phyloP scores from a whole-genome alignment of 768 basidiomycete genomes.

The Galerina sulciceps region DNA sequence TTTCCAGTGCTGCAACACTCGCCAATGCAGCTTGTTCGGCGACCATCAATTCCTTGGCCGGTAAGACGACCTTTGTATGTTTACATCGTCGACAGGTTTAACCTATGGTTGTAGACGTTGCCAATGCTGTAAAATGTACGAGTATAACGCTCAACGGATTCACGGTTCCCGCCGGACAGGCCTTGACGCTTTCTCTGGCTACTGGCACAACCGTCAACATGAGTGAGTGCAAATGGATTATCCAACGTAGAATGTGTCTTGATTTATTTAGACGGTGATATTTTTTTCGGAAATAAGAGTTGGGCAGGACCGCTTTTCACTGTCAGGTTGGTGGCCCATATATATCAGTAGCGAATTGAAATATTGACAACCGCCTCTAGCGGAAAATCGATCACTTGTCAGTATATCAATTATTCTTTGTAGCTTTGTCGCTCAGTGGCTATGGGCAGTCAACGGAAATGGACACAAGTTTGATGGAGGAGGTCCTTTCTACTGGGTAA shows the following conservation, averaged over 20 bases:
- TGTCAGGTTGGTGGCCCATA: conserved; percentile 39
- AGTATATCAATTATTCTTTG: conserved; percentile 10
- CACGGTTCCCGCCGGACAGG: conserved; percentile 58
- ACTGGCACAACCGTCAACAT: conserved; percentile 61
- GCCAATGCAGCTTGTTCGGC: conserved; percentile 44
- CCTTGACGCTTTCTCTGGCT: conserved; percentile 49
- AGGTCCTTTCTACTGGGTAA: conserved; percentile 48
- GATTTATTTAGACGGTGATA: conserved; percentile 51
- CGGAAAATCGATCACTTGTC: conserved; percentile 53
- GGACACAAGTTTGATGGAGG: conserved; percentile 46
- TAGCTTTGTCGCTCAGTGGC: background rate
- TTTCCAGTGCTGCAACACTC: conserved; percentile 17
- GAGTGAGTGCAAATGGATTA: conserved; percentile 36
- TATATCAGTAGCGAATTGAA: no score
- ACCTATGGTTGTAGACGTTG: conserved; percentile 6
- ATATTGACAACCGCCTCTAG: conserved; percentile 26
- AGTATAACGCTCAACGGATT: conserved; percentile 61
- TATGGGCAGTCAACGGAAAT: conserved; percentile 41
- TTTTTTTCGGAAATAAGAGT: conserved; percentile 53
- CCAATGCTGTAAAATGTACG: conserved; percentile 46
- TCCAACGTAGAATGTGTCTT: background rate
- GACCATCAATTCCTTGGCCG: conserved; percentile 56
- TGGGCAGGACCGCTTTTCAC: conserved; percentile 62
- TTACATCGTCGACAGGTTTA: background rate
- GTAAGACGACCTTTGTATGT: conserved; percentile 9